Evolutionary conservation across 768 basidiomycete species (phyloP), one percentile per base, ranked within the genome.

Genomic region (Termitomyces eurrhizus): DNA sequence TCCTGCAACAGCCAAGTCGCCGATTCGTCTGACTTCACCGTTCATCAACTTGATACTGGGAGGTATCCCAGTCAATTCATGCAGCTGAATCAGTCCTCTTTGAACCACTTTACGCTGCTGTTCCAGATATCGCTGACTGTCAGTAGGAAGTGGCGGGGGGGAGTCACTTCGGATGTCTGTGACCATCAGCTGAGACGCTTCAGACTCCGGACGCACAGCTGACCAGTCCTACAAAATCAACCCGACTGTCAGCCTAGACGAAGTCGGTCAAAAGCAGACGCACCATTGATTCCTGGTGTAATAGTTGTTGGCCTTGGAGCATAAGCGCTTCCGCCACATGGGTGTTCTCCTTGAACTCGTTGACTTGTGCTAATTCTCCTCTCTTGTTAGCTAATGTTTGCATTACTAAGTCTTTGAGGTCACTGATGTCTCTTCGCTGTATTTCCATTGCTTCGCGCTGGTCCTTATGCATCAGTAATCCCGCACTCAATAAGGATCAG

Each of bases 11-110:
- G 83, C 68, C n/a, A 73, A 56, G 16, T 80, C 77, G 12, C 74
- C 66, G 0, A 56, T 57, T 57, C 73, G 78, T 51, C 66, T 73
- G 3, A 86, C 75, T 68, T 87, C 85, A 32, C 81, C 80, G 42
- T 85, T 74, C 45, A 87, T 66, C n/a, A 76, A 65, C 51, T 80
- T 83, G 37, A 85, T 75, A 7, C 77, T 74, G 1, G 85, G 86
- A 14, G 79, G 79, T 41, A 85, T 78, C 3, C 81, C 82, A 2
- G 84, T 84, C 41, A 77, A 70, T 7, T 73, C 73, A 59, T 84
- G 82, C 26, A 86, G 72, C 16, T 77, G 73, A 8, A 79, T 68
- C 18, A 85, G 70, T 6, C 80, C 80, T 56, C 73, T 70, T 67
- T 82, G 54, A 6, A 79, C 69, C n/a, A 84, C 69, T 14, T 79